Percentiles rank a stretch among this genome's conserved stretches.
Evolutionary conservation across 352 stramenopile genomes (phyloP).

Genomic region (Phytophthora sp.): DNA sequence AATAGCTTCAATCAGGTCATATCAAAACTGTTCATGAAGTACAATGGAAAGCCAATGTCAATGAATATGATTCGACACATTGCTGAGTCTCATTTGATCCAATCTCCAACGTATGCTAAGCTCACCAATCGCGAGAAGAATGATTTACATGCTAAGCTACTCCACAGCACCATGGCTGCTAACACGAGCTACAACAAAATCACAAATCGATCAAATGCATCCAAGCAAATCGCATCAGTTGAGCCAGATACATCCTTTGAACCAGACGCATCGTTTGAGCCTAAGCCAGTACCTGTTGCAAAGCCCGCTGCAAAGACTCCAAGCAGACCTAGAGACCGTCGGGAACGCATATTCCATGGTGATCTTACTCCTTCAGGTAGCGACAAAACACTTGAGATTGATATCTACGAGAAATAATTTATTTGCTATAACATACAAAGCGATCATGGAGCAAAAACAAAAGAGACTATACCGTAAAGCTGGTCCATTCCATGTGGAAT

Average conservation of each 20-base stretch:
- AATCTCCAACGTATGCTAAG: neutral
- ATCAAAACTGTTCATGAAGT: conserved; percentile 2
- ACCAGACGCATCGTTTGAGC: no score
- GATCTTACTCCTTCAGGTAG: neutral
- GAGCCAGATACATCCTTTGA: neutral
- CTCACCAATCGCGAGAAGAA: conserved; percentile 2
- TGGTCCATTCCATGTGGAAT: neutral
- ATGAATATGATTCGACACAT: conserved; percentile 8
- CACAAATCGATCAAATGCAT: neutral
- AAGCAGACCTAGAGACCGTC: neutral
- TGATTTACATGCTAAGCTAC: neutral
- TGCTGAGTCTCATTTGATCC: neutral
- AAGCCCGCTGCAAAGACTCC: neutral
- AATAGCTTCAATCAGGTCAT: neutral
- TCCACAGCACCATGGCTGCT: neutral
- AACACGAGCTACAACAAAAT: conserved; percentile 5
- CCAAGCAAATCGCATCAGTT: neutral
- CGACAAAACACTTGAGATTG: conserved; percentile 3
- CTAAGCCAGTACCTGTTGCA: neutral
- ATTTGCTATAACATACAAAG: neutral
- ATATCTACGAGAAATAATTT: conserved; percentile 2
- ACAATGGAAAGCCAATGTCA: conserved; percentile 3
- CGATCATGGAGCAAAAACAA: conserved; percentile 7
- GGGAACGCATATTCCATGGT: conserved; percentile 6
- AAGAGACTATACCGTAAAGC: conserved; percentile 4